Base-by-base conservation (phyloP, 371 early-diverging fungal species). In the Apophysomyces elegans region DNA sequence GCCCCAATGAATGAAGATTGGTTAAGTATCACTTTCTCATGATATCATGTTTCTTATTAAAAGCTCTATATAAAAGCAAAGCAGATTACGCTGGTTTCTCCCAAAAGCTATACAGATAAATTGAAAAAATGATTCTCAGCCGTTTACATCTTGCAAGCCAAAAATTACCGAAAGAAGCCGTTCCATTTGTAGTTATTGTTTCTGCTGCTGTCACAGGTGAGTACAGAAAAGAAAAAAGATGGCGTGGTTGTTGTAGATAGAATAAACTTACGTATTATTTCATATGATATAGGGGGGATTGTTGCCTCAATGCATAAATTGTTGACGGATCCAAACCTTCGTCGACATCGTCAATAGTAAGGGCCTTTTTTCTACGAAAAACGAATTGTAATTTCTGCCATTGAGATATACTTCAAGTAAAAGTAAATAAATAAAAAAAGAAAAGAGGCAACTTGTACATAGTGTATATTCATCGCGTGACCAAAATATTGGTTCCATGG, bases 141-240 rank as follows among this genome's bases (percentile, higher is more conserved):
- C 64, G 58, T 57, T 16, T 64, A 39, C 57, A 57, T 57, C 44
- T 64, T 14, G 64, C 58, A 21, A 35, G 37, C 9, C 60, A 58
- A 26, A 63, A 54, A n/a, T 7, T 66, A n/a, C 71, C 71, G 13
- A 62, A 59, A 46, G 71, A 70, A 39, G 71, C 63, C 16, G 21
- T 44, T 38, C 66, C 67, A 45, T 47, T 70, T 32, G 32, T 66
- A 7, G 37, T 57, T 21, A 47, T 63, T 61, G 71, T 70, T 1
- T 56, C 65, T 11, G 43, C 61, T 26, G 71, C 57, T 47, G 14
- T 70, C 5, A 63, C 71, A 44, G 63, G 71, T 66, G 61, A 37
- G 56, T 50, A 50, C 54, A 50, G 8, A 36, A 37, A 46, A 12
- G 21, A 46, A 12, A 18, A 36, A 58, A 58, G 41, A 54, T 32